A percentile compares a stretch with the other conserved stretches of the same genome.
phyloP scores from a whole-genome alignment of 2,329 filamentous ascomycete genomes.

The Cyphellophora attinorum region DNA sequence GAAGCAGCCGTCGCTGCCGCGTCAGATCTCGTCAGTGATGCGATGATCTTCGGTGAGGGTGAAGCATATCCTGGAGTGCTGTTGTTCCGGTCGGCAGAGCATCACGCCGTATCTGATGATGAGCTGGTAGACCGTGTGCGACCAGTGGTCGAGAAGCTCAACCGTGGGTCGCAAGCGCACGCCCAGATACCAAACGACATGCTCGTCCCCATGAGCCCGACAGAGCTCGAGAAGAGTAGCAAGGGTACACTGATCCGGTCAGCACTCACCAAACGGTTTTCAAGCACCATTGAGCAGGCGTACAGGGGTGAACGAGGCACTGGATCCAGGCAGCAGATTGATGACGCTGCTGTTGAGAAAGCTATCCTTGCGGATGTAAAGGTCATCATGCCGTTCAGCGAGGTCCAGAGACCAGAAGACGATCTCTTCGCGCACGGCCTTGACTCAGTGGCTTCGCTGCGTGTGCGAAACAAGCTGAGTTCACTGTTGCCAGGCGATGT shows the following conservation, averaged over 20 bases:
- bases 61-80: constrained; percentile 47
- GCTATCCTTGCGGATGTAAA: constrained; percentile 4
- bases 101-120: constrained; percentile 20
- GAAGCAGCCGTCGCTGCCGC: constrained; percentile 44
- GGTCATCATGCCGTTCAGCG: constrained; percentile 1
- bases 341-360: constrained; percentile 2
- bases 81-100: constrained; percentile 36
- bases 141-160: constrained; percentile 37
- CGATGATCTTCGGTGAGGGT: constrained; percentile 53
- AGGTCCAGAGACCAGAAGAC: constrained; percentile 21
- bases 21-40: constrained; percentile 40
- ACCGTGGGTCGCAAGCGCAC: constrained; percentile 40
- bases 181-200: constrained; percentile 41
- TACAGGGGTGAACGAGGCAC: constrained; percentile 24
- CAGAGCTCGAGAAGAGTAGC: constrained; percentile 47
- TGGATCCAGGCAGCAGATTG: constrained; percentile 6
- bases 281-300: constrained; percentile 20
- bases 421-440: constrained; percentile 52
- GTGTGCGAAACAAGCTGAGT: constrained; percentile 26
- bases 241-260: constrained; percentile 51
- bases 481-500: constrained; percentile 6
- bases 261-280: constrained; percentile 42
- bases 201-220: constrained; percentile 36
- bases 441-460: constrained; percentile 50
- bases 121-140: constrained; percentile 34